Evolutionary conservation across 2,329 filamentous ascomycete species (phyloP), one percentile per base, ranked within the genome.

Genomic region (Pyricularia pennisetigena): DNA sequence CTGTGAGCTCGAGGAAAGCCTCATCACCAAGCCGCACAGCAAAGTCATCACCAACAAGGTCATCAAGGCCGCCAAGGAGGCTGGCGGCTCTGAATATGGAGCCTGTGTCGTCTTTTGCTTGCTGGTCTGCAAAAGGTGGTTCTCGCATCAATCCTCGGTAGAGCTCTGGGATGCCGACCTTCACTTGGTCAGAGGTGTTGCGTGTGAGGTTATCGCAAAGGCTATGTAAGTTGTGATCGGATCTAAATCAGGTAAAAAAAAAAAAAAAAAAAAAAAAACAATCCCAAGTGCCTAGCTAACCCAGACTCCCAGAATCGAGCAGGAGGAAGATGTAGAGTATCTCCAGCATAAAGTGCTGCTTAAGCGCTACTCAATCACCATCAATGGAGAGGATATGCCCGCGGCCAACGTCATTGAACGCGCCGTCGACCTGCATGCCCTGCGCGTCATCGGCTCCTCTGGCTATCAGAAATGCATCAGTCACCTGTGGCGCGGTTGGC

Each of bases 391-490:
- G 71, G 83, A 90, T 61, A 93, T 92, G 0, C 80, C 84, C 1
- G 91, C 94, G 0, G 85, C 90, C 71, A 99, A 98, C 75, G 95
- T 92, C 26, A 89, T 99, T 69, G 95, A 99, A 78, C 92, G 93
- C 74, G 92, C 95, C 0, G 93, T 98, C 49, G 95, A 99, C 74
- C 80, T 98, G 29, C 95, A 99, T 76, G 93, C 94, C 0, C 82
- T 98, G 64, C 85, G 86, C 16, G 88, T 99, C 65, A 98, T 98
- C 70, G 93, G 93, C 2, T 94, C 91, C 0, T 93, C 92, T 0
- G 94, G 95, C 29, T 99, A 98, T 77, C 95, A 98, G 72, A 97
- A 96, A 80, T 98, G 94, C 76, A 93, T 98, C 74, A 87, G 85
- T 70, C 93, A 96, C 75, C 88, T 99, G 9, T 99, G 95, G 95